Base-by-base conservation (phyloP, 495 filamentous ascomycete genomes). In the Astrothelium macrocarpum region DNA sequence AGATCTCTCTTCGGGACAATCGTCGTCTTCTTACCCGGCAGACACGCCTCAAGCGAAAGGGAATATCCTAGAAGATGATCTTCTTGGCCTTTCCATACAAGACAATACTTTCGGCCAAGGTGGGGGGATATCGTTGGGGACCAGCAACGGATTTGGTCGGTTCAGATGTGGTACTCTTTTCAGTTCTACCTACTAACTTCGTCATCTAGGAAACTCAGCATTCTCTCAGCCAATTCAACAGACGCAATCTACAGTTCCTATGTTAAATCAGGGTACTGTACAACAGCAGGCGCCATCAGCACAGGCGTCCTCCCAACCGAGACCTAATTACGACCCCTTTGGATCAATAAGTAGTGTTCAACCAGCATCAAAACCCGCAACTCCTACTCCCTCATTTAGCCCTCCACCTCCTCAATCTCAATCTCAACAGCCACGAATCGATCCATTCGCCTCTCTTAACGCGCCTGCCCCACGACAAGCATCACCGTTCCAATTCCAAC, bases 121-220 rank as follows among this genome's bases (percentile, higher is more conserved):
- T 12, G 92, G 93, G 53, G 87, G 89, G 23, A 97, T 98, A 66
- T 87, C 91, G 9, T 82, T 98, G 32, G 91, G 92, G 25, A 86
- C 34, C 3, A 67, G 66, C 10, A 71, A 67, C 61, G 72, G 67
- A 28, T 62, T 68, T 56, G 59, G 59, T 60, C 31, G 2, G 31
- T 60, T 61, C 39, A 66, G 61, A 31, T 58, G n/a, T 59, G 18
- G 53, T 60, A 23, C 43, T 26, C 31, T 23, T 43, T 39, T 18
- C 59, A 28, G 32, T 16, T 5, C 32, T 34, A 18, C 62, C 32
- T 11, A 53, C 43, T 32, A 31, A 70, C 32, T 66, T 67, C 49
- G 66, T 67, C 63, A 59, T 65, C 31, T 66, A 68, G 66, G 29
- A 65, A 65, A 16, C 59, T 62, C 10, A 61, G 63, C 32, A 29